These are phyloP conservation scores for Bacterosira constricta DNA, from an alignment of 108 stramenopile species.

Conservation along the genomic window DNA sequence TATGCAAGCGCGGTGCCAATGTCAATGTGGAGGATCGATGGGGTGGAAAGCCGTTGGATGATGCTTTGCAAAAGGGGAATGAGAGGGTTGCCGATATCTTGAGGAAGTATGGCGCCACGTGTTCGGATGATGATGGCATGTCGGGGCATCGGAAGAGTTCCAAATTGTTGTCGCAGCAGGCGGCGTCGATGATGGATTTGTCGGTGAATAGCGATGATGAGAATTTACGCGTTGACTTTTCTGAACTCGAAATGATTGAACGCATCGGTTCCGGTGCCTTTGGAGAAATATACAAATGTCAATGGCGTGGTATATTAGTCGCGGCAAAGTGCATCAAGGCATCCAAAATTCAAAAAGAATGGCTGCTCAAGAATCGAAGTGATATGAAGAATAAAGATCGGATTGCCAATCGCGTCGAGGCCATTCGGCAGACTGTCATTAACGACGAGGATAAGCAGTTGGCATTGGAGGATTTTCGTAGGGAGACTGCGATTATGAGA, in stretches of 20 bases:
- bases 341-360: slow-evolving; percentile 78
- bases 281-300: slow-evolving; percentile 90
- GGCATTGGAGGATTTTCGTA: slow-evolving; percentile 81
- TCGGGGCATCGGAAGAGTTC: not conserved
- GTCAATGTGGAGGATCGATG: slow-evolving; percentile 86
- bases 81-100: slow-evolving; percentile 49
- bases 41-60: slow-evolving; percentile 86
- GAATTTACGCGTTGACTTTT: slow-evolving; percentile 77
- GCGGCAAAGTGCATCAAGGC: slow-evolving; percentile 88
- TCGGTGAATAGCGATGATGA: slow-evolving; percentile 50
- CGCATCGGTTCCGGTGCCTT: slow-evolving; percentile 87
- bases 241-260: slow-evolving; percentile 85
- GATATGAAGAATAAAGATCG: slow-evolving; percentile 34
- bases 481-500: slow-evolving; percentile 76
- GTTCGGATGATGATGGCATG: not conserved
- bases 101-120: slow-evolving; percentile 59
- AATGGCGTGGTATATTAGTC: slow-evolving; percentile 85
- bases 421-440: slow-evolving; percentile 36
- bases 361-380: slow-evolving; percentile 60
- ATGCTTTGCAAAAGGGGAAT: slow-evolving; percentile 58
- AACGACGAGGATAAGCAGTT: slow-evolving; percentile 56
- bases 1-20: slow-evolving; percentile 75
- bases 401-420: slow-evolving; percentile 47
- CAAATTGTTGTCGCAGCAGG: not conserved
- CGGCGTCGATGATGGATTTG: not conserved